Base-by-base conservation (phyloP, 768 basidiomycete genomes). In the Tulasnella sp. region DNA sequence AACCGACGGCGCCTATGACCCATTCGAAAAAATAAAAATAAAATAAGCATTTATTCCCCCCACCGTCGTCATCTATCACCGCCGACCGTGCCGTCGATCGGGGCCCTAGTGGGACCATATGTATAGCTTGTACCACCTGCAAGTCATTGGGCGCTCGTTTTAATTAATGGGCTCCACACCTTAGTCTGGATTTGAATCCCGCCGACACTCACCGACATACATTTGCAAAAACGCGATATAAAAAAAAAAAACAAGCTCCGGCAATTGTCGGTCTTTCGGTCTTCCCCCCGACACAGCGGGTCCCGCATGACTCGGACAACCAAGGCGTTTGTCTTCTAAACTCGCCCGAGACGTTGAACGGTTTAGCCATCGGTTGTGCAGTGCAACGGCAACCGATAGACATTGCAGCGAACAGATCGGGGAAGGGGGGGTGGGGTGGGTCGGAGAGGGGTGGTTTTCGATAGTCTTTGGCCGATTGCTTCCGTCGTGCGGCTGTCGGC, bases 381-480 rank as follows among this genome's bases (percentile, higher is more conserved):
- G 62, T 68, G 62, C 62, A 68, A 68, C 62, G 24, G 62, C 44
- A 44, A 44, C 44, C 44, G 44, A 44, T 44, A 44, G 44, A 44
- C 44, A 44, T 18, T 58, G 56, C n/a, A 58, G 31, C 56, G 31
- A n/a, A 10, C 62, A 68, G 62, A 68, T 68, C 62, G 62, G 62
- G 62, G 6, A 27, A 5, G 62, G 34, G 10, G 62, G 34, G 31
- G 16, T 16, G 31, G 16, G 36, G 34, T 19, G 27, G 62, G 62
- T 68, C 31, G 62, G 62, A n/a, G n/a, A n/a, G n/a, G n/a, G n/a
- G n/a, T n/a, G n/a, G n/a, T n/a, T n/a, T n/a, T 68, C 62, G 62
- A 68, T 68, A 68, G 52, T 52, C 52, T 52, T 52, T 52, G 52
- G 12, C 62, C 62, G 62, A 68, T 68, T 68, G 62, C 62, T 68